phyloP scores from a whole-genome alignment of 306 rosid genomes.

The Astragalus membranaceus region DNA sequence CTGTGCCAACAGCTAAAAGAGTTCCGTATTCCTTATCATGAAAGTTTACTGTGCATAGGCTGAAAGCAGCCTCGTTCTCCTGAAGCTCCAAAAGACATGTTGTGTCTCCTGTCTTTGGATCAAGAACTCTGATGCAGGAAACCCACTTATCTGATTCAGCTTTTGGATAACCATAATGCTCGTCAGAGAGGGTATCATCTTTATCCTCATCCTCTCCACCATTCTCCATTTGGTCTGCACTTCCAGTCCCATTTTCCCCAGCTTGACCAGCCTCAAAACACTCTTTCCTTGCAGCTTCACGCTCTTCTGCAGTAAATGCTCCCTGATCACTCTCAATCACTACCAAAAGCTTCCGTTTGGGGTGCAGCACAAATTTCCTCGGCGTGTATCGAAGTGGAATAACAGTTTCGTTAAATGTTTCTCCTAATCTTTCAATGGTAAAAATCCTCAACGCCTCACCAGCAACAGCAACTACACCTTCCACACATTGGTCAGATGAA shows the following conservation, averaged over 20 bases:
- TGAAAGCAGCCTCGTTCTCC: constrained; percentile 95
- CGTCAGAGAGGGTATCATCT: constrained; percentile 76
- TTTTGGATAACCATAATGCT: constrained; percentile 95
- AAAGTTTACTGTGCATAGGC: constrained; percentile 85
- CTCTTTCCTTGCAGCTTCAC: constrained; percentile 83
- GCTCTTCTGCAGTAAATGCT: constrained; percentile 84
- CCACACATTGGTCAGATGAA: constrained; percentile 92
- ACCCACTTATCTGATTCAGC: constrained; percentile 88
- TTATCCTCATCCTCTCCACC: constrained; percentile 90
- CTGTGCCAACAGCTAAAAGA: constrained; percentile 93
- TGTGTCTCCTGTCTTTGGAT: constrained; percentile 74
- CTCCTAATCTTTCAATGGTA: constrained; percentile 92
- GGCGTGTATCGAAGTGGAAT: constrained; percentile 98
- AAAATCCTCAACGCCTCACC: constrained; percentile 86
- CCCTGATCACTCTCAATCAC: constrained; percentile 96
- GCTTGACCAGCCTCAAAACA: constrained; percentile 76
- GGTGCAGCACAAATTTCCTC: constrained; percentile 89
- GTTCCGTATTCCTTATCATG: constrained; percentile 94
- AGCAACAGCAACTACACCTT: constrained; percentile 95
- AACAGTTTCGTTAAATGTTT: constrained; percentile 91
- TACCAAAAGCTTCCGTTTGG: constrained; percentile 70
- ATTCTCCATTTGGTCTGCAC: constrained; percentile 79
- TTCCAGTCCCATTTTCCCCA: constrained; percentile 76
- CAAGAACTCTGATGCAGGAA: constrained; percentile 97
- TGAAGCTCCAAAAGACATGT: constrained; percentile 94